Base-by-base conservation (phyloP, 129 eudicot genomes). In the Lactuca sativa region DNA sequence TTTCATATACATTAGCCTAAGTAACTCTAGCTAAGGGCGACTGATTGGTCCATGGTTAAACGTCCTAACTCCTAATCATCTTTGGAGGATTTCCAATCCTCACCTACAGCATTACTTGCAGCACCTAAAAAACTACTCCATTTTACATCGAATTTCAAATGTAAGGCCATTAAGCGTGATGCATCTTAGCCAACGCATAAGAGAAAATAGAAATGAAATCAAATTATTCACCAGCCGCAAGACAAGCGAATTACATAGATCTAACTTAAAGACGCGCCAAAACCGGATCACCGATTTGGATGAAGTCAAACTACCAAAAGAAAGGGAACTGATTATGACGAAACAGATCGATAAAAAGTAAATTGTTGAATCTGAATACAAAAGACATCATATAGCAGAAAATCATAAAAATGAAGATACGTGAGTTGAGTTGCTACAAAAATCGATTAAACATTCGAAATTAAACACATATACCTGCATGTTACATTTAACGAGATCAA, bases 401-500 rank as follows among this genome's bases (percentile, higher is more conserved):
- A 25, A 65, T 36, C 18, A 33, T 7, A 52, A 9, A 52, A 18
- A 41, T n/a, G 37, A 70, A 5, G 3, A 41, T 11, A 17, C 0
- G 2, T n/a, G 18, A 55, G 31, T 7, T 7, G 10, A 71, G 31
- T 6, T 16, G 43, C 10, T 10, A 41, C 34, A 30, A 58, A 40
- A 51, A 13, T 13, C 3, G 18, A 6, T 40, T 34, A 9, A 52
- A 41, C 40, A 16, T 1, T 10, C 32, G 38, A 10, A 36, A 59
- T 44, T 3, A 57, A 7, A 17, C 15, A 1, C 21, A 7, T 74
- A 60, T 76, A 87, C 97, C 97, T 90, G 95, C 97, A 90, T 90
- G 64, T 90, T 90, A 75, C 97, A 90, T 72, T 90, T 90, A 81
- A 90, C 97, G 55, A 90, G 91, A 78, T 90, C 97, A 33, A 90